Base-by-base conservation (phyloP, 2,329 filamentous ascomycete species). In the Coniochaeta prunicola region DNA sequence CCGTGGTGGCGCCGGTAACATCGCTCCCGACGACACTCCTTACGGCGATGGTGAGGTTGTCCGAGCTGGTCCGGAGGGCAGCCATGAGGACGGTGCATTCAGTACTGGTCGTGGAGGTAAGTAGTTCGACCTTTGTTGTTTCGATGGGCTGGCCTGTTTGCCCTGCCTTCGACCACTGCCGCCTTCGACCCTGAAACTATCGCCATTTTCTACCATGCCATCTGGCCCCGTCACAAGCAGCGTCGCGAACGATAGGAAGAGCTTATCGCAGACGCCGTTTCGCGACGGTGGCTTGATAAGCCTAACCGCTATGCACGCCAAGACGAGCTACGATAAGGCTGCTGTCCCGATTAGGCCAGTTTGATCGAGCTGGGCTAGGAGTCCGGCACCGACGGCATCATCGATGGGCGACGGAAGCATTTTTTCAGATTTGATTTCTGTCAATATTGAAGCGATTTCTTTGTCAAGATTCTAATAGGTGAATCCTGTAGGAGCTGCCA, bases 1-100 rank as follows among this genome's bases (percentile, higher is more conserved):
- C 64, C 80, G 83, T 62, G 83, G 83, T 60, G 83, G 83, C 64
- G 81, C 80, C 21, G 84, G 84, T 66, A 87, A 87, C 71, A 84
- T 87, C 70, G 78, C 76, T 62, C 69, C 73, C 34, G 84, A 87
- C 68, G 70, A 78, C 61, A 86, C 82, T 38, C 66, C 77, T 64
- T 88, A 88, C 67, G 77, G 79, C 62, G 85, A 88, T 63, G 85
- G 84, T 65, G 81, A 83, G 63, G 82, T 88, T 57, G 82, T 83
- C 59, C 81, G 84, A 54, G 67, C 76, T 48, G 83, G 82, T 56
- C 68, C 73, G 3, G 75, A 76, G 67, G 82, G 82, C 63, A 81
- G 78, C 69, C 82, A 85, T 64, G 77, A 77, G 26, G 82, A 84
- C 63, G 83, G 82, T 64, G 79, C 81, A 48, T 84, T 77, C 69